Conservation (phyloP, 305 asterid species). For the Fraxinus floribunda region DNA sequence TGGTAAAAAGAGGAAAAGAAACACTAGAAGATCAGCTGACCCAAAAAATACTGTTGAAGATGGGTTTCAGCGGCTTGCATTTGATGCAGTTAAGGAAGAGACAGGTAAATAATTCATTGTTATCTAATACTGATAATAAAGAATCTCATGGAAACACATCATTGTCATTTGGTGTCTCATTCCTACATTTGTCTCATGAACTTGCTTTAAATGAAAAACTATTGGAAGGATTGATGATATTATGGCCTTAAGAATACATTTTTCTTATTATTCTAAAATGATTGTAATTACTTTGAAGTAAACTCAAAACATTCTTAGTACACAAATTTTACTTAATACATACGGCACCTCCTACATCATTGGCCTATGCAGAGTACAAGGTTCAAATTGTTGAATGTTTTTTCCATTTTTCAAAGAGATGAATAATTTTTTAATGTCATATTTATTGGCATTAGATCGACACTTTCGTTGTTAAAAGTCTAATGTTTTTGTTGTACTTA, state of each 20-base stretch:
- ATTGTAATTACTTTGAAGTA: too few species aligned
- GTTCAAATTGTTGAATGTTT: background rate
- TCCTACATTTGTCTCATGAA: background rate
- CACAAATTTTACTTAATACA: background rate
- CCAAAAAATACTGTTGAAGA: constrained; percentile 11
- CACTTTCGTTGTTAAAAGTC: too few species aligned
- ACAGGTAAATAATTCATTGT: constrained; percentile 36
- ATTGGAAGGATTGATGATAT: background rate
- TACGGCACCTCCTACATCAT: background rate
- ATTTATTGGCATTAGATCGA: background rate
- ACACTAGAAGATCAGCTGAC: constrained; percentile 10
- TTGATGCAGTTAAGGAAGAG: constrained; percentile 42
- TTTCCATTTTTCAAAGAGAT: background rate
- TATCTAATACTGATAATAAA: background rate
- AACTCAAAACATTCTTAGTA: too few species aligned
- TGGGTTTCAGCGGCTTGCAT: constrained; percentile 42
- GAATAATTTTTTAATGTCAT: constrained; percentile 14
- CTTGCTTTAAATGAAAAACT: background rate
- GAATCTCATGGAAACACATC: background rate
- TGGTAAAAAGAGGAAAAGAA: background rate
- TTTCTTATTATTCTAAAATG: too few species aligned
- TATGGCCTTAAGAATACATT: too few species aligned
- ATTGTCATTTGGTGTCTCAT: background rate
- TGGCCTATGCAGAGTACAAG: background rate
- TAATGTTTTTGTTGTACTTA: too few species aligned